Base-by-base conservation (phyloP, 495 filamentous ascomycete genomes). In the Aspergillus egyptiacus region DNA sequence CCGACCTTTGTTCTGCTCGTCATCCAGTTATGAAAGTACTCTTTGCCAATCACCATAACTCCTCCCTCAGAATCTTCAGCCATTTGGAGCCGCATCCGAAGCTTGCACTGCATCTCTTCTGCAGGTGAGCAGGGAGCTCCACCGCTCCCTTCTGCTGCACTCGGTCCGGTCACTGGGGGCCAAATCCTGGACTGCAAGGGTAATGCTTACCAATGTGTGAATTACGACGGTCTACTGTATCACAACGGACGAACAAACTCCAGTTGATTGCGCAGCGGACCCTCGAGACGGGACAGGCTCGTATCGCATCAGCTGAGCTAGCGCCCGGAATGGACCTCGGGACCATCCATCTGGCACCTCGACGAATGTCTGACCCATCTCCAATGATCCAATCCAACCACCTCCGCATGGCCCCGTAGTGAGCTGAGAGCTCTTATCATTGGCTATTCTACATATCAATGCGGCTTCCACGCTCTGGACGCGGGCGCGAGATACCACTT, bases 11-110 rank as follows among this genome's bases (percentile, higher is more conserved):
- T 34, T 34, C 25, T 5, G 25, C 5, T 5, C 10, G 10, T 5
- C 10, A 27, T 27, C 25, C 25, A 27, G 5, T 10, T 27, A 5
- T 27, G 5, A 27, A 27, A 27, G 10, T 27, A 27, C 10, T 27
- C 5, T 46, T 48, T 34, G 42, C 46, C 36, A 49, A 27, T 24
- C 22, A 14, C 39, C 38, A 42, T n/a, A n/a, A n/a, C n/a, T n/a
- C n/a, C n/a, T 31, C 22, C 18, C 28, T 14, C 38, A n/a, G n/a
- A n/a, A n/a, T 33, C 41, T 20, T 33, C 18, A 35, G 2, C 15
- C 48, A 32, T 43, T 51, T 51, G 48, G 48, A 51, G 48, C 48
- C 48, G 48, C 48, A 51, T 35, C 22, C 19, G 40, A 43, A 44
- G 48, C 48, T 51, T 44, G 20, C 32, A 36, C 14, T 34, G 28